Conservation (phyloP, 495 filamentous ascomycete genomes). For the Poronia punctata region DNA sequence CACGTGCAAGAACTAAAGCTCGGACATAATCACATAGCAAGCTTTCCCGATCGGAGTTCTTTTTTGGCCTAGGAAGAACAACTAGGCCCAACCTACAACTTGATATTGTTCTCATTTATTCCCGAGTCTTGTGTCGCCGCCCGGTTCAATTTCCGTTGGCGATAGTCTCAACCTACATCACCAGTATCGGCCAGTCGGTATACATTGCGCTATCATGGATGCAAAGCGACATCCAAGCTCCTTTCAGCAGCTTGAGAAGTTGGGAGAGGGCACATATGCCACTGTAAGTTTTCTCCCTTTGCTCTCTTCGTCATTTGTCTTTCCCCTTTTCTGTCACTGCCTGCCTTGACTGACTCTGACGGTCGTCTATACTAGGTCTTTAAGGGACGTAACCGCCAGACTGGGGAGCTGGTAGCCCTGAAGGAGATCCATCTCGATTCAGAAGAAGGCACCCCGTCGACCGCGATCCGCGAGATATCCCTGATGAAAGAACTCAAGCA, state of each 20-base stretch:
- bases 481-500: conserved; percentile 99
- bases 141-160: no score
- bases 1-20: no score
- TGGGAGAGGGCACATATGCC: conserved; percentile 98
- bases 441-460: conserved; percentile 97
- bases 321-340: not conserved
- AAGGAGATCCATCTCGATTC: conserved; percentile 99
- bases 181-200: conserved; percentile 11
- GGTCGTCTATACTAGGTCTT: conserved; percentile 60
- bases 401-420: conserved; percentile 89
- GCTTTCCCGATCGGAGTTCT: no score
- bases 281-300: conserved; percentile 57
- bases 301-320: no score
- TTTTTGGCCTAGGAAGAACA: no score
- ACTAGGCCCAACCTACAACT: no score
- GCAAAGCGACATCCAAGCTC: conserved; percentile 85
- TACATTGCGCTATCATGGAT: conserved; percentile 55
- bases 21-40: no score
- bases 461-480: conserved; percentile 96
- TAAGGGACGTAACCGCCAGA: conserved; percentile 95
- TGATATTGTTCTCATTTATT: no score
- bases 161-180: no score
- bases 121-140: no score
- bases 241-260: conserved; percentile 98
- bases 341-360: conserved; percentile 12